Evolutionary conservation across 768 basidiomycete species (phyloP).

Genomic region (Lactifluus hygrophoroides): DNA sequence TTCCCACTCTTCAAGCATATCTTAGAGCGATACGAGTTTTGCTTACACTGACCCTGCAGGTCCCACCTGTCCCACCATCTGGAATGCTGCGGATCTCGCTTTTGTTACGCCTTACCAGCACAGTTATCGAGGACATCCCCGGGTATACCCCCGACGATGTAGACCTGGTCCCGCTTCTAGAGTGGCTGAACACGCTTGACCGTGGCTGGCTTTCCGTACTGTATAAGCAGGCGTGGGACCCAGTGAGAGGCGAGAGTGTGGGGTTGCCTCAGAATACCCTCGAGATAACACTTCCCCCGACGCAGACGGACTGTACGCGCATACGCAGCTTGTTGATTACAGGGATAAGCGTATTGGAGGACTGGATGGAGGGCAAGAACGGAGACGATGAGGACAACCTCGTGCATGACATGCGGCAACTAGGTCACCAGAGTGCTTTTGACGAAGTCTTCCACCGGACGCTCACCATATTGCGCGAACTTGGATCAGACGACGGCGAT

Average conservation of each 20-base stretch:
- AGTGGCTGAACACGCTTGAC: conserved; percentile 68
- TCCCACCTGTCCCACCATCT: conserved; percentile 67
- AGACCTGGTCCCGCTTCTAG: conserved; percentile 45
- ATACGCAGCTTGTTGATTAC: conserved; percentile 56
- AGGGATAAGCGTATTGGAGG: conserved; percentile 54
- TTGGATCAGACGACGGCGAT: conserved; percentile 1
- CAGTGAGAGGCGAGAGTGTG: conserved; percentile 33
- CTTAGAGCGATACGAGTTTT: conserved; percentile 49
- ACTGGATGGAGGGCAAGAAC: conserved; percentile 45
- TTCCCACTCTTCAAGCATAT: conserved; percentile 53
- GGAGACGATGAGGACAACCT: conserved; percentile 24
- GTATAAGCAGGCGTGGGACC: conserved; percentile 58
- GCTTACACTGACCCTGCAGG: conserved; percentile 57
- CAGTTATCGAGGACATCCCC: conserved; percentile 48
- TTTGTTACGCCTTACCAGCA: conserved; percentile 65
- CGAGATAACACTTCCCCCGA: conserved; percentile 37
- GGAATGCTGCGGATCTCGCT: conserved; percentile 55
- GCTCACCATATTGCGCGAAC: conserved; percentile 45
- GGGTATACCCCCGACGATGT: conserved; percentile 47
- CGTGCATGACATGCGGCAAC: conserved; percentile 34
- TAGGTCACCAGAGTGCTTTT: conserved; percentile 53
- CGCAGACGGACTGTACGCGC: conserved; percentile 66
- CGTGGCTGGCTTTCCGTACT: conserved; percentile 65
- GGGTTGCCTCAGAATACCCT: conserved; percentile 36
- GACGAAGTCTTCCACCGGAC: conserved; percentile 56